These are phyloP conservation scores for Reticulascus tulasneorum DNA, from an alignment of 2,329 filamentous ascomycete genomes.

Conservation along the genomic window DNA sequence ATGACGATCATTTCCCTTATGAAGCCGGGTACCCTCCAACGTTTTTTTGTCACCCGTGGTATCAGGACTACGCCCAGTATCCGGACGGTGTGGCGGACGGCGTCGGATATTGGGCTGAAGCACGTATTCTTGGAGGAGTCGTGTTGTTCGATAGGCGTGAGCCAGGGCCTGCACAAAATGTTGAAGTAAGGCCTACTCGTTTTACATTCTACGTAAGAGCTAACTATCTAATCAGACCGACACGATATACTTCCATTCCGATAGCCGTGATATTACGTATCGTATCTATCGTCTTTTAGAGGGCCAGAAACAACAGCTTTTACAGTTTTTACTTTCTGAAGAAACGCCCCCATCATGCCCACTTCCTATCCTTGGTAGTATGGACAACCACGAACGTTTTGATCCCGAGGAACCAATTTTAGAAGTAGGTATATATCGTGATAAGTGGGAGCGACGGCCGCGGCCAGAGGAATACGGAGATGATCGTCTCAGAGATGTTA, in stretches of 20 bases:
- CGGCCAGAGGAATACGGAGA: too few relatives aligned
- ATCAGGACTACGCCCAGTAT: conserved; percentile 22
- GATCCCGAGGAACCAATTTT: conserved; percentile 13
- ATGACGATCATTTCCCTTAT: too few relatives aligned
- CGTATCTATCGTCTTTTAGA: conserved; percentile 20
- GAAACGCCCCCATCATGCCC: too few relatives aligned
- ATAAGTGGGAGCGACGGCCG: conserved; percentile 15
- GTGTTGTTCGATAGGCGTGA: conserved; percentile 22
- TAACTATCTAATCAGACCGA: too few relatives aligned
- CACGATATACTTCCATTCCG: conserved; percentile 21
- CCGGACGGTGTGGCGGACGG: conserved; percentile 12
- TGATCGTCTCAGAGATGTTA: too few relatives aligned
- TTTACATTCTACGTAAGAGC: too few relatives aligned
- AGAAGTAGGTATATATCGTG: conserved; percentile 11
- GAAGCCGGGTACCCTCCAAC: conserved; percentile 17
- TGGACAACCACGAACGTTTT: not conserved
- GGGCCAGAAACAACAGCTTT: conserved; percentile 16
- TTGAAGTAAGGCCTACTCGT: too few relatives aligned
- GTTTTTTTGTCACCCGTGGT: conserved; percentile 21
- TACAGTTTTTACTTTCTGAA: conserved; percentile 19
- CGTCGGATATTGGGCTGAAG: conserved; percentile 23
- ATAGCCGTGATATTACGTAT: conserved; percentile 14
- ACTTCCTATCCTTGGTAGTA: too few relatives aligned
- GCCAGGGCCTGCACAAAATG: too few relatives aligned
- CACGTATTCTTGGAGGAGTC: conserved; percentile 24